Base-by-base conservation (phyloP, 495 filamentous ascomycete genomes). In the Penicillium goetzii region DNA sequence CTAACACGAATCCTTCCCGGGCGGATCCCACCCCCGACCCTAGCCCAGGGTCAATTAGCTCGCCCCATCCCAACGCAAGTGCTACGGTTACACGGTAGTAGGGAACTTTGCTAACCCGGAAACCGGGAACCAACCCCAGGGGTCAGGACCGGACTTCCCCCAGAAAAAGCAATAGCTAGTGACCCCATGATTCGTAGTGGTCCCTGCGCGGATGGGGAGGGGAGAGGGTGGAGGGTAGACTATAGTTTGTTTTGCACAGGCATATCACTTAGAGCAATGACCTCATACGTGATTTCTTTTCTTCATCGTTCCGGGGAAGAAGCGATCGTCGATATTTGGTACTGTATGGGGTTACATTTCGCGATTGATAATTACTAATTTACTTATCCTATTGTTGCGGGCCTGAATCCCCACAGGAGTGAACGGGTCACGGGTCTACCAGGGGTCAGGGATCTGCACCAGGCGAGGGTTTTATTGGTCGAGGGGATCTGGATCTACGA, bases 41-140 rank as follows among this genome's bases (percentile, higher is more conserved):
- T 9, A 19, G 12, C 51, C 51, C 28, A 50, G 1, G n/a, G 26
- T 25, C 4, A 30, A 14, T 23, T 32, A 55, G 52, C 32, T 21
- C 30, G 52, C 30, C 15, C 28, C 28, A 47, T 34, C 19, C 12
- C 30, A 19, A 36, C 52, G 30, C 52, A 55, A 36, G 52, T 55
- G 32, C 52, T 55, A 55, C 52, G 6, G 28, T 55, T 33, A 11
- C 15, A 51, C 1, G 8, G 7, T 50, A 23, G 10, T 14, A 12
- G 23, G 51, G 15, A 36, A 21, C 4, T 12, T 8, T 51, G 47
- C 47, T 30, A 51, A 30, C 30, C 52, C 15, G 52, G 52, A 36
- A 55, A n/a, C 32, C 52, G 52, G 52, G 52, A 47, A 25, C 17
- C n/a, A 47, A 25, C 43, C 8, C n/a, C 41, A 43, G 41, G 41